Evolutionary conservation across 2,329 filamentous ascomycete species (phyloP).

Genomic region (Ilyonectria mors-panacis): DNA sequence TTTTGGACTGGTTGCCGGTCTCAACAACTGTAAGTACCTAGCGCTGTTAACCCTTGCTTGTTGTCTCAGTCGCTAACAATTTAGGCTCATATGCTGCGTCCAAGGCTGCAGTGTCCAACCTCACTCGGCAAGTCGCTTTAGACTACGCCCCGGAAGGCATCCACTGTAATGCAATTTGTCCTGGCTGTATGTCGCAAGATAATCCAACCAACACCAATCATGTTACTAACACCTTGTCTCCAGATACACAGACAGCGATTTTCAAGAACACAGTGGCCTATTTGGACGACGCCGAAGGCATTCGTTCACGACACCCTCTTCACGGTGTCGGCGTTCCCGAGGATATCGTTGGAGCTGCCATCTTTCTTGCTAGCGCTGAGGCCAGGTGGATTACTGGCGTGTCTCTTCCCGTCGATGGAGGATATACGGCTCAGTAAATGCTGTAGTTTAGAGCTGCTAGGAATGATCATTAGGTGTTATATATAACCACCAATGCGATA

Average conservation of each 20-base stretch:
- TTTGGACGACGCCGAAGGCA: slow-evolving; percentile 30
- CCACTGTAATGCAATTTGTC: slow-evolving; percentile 68
- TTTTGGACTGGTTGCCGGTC: slow-evolving; percentile 55
- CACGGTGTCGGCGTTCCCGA: slow-evolving; percentile 48
- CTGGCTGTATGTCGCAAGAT: slow-evolving; percentile 56
- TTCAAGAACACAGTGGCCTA: slow-evolving; percentile 42
- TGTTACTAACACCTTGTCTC: not conserved
- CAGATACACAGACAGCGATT: slow-evolving; percentile 48
- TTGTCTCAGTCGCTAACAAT: not conserved
- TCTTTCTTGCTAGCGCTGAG: slow-evolving; percentile 57
- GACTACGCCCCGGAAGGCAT: slow-evolving; percentile 65
- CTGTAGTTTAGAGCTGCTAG: too few species aligned
- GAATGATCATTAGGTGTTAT: too few species aligned
- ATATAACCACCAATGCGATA: too few species aligned
- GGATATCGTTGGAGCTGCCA: slow-evolving; percentile 52
- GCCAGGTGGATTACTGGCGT: slow-evolving; percentile 60
- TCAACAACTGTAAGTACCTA: slow-evolving; percentile 38
- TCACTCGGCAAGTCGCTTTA: slow-evolving; percentile 63
- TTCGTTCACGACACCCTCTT: slow-evolving; percentile 43
- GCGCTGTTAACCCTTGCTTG: slow-evolving; percentile 26
- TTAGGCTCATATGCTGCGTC: slow-evolving; percentile 60
- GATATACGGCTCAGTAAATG: slow-evolving; percentile 52
- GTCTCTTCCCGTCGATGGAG: slow-evolving; percentile 57
- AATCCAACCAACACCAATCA: not conserved
- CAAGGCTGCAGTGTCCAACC: slow-evolving; percentile 65